phyloP scores from a whole-genome alignment of 768 basidiomycete species.

The Megacollybia marginata region DNA sequence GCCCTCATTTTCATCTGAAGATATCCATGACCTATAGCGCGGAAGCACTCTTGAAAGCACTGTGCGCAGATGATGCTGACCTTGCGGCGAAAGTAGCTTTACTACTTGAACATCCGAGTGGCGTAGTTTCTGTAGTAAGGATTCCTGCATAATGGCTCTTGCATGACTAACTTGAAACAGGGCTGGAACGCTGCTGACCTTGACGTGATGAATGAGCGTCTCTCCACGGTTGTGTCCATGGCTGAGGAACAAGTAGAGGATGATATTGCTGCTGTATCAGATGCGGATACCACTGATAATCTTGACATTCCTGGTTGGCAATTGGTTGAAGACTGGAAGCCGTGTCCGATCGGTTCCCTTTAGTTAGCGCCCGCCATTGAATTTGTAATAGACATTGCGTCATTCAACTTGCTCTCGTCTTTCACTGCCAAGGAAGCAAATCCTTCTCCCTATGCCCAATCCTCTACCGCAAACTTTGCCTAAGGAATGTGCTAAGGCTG shows the following conservation, averaged over 20 bases:
- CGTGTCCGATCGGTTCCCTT: conserved; percentile 46
- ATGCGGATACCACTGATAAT: too few species aligned
- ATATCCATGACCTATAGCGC: conserved; percentile 4
- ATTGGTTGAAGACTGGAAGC: conserved; percentile 46
- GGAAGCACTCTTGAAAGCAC: conserved; percentile 28
- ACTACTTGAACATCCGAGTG: conserved; percentile 12
- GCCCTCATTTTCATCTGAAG: too few species aligned
- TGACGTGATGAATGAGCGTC: conserved; percentile 47
- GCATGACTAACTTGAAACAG: conserved; percentile 18
- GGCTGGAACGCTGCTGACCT: conserved; percentile 46
- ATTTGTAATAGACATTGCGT: conserved; percentile 35
- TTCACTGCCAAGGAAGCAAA: not conserved
- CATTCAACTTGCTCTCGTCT: not conserved
- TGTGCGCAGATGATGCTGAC: conserved; percentile 29
- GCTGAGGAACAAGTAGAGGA: conserved; percentile 6
- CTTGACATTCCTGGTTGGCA: conserved; percentile 44
- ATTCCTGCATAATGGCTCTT: not conserved
- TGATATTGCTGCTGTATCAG: not conserved
- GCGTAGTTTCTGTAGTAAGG: conserved; percentile 13
- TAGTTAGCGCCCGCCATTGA: too few species aligned
- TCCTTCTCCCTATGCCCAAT: conserved; percentile 9
- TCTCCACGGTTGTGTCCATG: conserved; percentile 26
- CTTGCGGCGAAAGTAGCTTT: conserved; percentile 21
- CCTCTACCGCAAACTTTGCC: conserved; percentile 54
- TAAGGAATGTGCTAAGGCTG: conserved; percentile 83